phyloP scores from a whole-genome alignment of 73 alveolate species.

The Effrenium voratum region DNA sequence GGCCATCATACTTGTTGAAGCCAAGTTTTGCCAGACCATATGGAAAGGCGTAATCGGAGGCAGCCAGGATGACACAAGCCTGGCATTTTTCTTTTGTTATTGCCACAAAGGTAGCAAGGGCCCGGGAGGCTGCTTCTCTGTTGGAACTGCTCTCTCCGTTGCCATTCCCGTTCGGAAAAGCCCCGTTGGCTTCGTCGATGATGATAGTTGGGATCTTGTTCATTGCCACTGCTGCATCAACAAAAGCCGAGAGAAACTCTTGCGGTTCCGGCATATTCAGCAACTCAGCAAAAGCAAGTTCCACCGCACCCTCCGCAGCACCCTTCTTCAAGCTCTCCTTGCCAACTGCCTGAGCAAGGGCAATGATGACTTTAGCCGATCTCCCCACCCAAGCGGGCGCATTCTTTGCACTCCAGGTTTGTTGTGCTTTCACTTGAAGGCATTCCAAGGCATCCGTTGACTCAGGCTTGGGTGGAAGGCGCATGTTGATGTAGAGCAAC shows the following conservation, averaged over 20 bases:
- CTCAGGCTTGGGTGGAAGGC: slow-evolving; percentile 25
- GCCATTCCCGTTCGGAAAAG: slow-evolving; percentile 50
- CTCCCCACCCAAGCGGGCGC: no score
- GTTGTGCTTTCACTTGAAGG: not conserved
- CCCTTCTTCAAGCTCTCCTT: not conserved
- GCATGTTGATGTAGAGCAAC: slow-evolving; percentile 67
- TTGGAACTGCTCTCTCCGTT: slow-evolving; percentile 12
- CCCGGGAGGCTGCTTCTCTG: slow-evolving; percentile 26
- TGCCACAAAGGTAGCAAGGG: slow-evolving; percentile 63
- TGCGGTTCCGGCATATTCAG: slow-evolving; percentile 30
- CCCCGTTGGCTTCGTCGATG: slow-evolving; percentile 27
- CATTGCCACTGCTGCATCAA: not conserved
- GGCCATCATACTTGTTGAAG: slow-evolving; percentile 28
- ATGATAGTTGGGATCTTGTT: slow-evolving; percentile 17
- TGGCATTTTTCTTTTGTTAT: slow-evolving; percentile 25
- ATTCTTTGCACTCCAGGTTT: slow-evolving; percentile 28
- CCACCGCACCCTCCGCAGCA: slow-evolving; percentile 42
- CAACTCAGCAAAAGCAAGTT: slow-evolving; percentile 9
- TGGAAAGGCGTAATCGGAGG: slow-evolving; percentile 51
- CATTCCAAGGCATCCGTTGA: slow-evolving; percentile 42
- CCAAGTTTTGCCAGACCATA: not conserved
- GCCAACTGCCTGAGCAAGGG: slow-evolving; percentile 7
- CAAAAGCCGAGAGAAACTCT: slow-evolving; percentile 36
- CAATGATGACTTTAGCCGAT: no score
- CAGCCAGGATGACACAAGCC: slow-evolving; percentile 41